Evolutionary conservation across 2,329 filamentous ascomycete species (phyloP).

Genomic region (Penicillium sp.): DNA sequence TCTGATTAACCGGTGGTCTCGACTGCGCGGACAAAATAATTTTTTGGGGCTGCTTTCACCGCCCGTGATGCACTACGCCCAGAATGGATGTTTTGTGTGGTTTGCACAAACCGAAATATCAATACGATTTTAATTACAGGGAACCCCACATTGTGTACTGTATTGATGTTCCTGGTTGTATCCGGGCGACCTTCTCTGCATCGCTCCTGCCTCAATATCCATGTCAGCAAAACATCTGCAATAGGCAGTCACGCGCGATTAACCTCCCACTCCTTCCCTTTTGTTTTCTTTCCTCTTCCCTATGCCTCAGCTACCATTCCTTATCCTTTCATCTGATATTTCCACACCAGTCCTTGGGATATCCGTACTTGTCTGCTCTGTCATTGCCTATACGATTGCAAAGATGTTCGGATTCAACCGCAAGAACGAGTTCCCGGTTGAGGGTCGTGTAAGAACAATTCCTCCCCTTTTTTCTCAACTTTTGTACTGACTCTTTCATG

Average conservation of each 20-base stretch:
- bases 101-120: slow-evolving; percentile 20
- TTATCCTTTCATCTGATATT: slow-evolving; percentile 20
- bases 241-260: slow-evolving; percentile 6
- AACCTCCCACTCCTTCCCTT: slow-evolving; percentile 4
- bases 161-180: slow-evolving; percentile 3
- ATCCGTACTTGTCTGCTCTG: slow-evolving; percentile 33
- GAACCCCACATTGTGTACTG: not conserved
- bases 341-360: slow-evolving; percentile 28
- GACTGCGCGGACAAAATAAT: slow-evolving; percentile 32
- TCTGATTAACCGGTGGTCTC: slow-evolving; percentile 8
- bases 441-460: slow-evolving; percentile 67
- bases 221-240: not conserved
- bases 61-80: slow-evolving; percentile 24
- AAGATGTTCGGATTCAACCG: slow-evolving; percentile 49
- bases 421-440: slow-evolving; percentile 75
- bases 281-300: slow-evolving; percentile 12
- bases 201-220: slow-evolving; percentile 7
- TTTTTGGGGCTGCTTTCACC: slow-evolving; percentile 36
- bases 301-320: slow-evolving; percentile 25
- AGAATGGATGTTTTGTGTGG: slow-evolving; percentile 19
- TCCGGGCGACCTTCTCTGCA: not conserved
- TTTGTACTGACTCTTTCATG: slow-evolving; percentile 13
- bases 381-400: slow-evolving; percentile 34
- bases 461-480: not conserved
- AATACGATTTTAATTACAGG: slow-evolving; percentile 13